These are phyloP conservation scores for Penicillium coffeae DNA, from an alignment of 495 filamentous ascomycete genomes.

Conservation along the genomic window DNA sequence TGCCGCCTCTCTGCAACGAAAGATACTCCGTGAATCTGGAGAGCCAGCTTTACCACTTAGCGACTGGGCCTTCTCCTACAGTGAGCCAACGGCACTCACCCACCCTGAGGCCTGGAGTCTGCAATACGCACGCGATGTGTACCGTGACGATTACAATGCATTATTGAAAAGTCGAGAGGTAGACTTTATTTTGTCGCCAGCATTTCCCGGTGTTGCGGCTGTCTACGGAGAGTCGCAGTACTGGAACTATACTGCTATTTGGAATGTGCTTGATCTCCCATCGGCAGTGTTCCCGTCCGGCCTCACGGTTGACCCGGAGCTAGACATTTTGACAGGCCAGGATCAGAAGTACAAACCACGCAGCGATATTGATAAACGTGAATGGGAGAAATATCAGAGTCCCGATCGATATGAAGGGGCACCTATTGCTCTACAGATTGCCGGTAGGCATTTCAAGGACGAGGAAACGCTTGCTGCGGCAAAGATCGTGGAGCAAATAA, in stretches of 20 bases:
- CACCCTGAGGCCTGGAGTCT: conserved; percentile 43
- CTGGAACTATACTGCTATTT: conserved; percentile 69
- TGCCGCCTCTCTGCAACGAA: conserved; percentile 42
- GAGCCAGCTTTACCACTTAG: conserved; percentile 57
- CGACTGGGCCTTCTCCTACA: conserved; percentile 54
- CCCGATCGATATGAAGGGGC: conserved; percentile 37
- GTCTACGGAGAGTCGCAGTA: conserved; percentile 58
- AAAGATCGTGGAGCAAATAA: conserved; percentile 25
- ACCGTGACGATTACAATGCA: conserved; percentile 54
- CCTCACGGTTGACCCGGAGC: conserved; percentile 38
- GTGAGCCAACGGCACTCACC: conserved; percentile 37
- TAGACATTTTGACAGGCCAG: conserved; percentile 22
- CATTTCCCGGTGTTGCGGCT: conserved; percentile 55
- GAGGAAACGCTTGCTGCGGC: conserved; percentile 40
- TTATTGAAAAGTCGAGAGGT: conserved; percentile 58
- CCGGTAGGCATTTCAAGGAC: conserved; percentile 42
- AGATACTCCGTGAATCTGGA: conserved; percentile 43
- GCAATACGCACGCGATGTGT: conserved; percentile 50
- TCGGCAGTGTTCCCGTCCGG: conserved; percentile 53
- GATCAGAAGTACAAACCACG: conserved; percentile 29
- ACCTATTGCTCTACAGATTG: conserved; percentile 51
- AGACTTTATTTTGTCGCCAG: conserved; percentile 69
- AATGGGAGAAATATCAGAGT: conserved; percentile 36
- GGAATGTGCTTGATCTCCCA: conserved; percentile 71
- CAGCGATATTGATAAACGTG: conserved; percentile 30